Evolutionary conservation across 495 filamentous ascomycete species (phyloP).

Genomic region (Penicillium paradoxum): DNA sequence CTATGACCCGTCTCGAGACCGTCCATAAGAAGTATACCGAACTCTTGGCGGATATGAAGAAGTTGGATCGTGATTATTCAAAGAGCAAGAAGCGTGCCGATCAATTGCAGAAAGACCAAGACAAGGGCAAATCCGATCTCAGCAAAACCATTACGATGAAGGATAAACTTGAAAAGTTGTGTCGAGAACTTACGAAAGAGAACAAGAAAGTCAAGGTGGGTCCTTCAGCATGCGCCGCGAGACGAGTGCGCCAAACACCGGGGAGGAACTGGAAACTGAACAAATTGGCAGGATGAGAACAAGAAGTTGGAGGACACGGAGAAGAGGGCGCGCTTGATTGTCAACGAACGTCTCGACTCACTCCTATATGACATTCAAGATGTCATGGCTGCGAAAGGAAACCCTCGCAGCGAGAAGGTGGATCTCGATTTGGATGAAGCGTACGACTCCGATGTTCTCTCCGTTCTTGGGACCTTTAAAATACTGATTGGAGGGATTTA

Average conservation of each 20-base stretch:
- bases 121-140: slow-evolving; percentile 77
- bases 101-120: slow-evolving; percentile 93
- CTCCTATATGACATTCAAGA: slow-evolving; percentile 77
- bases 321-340: slow-evolving; percentile 70
- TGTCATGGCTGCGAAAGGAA: slow-evolving; percentile 72
- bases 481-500: slow-evolving; percentile 31
- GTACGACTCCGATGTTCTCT: slow-evolving; percentile 43
- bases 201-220: slow-evolving; percentile 94
- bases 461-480: not conserved
- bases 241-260: not conserved
- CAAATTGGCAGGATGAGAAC: slow-evolving; percentile 71
- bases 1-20: slow-evolving; percentile 70
- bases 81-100: slow-evolving; percentile 96
- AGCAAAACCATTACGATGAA: slow-evolving; percentile 82
- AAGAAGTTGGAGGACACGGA: slow-evolving; percentile 80
- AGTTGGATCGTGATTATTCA: slow-evolving; percentile 83
- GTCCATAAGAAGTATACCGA: slow-evolving; percentile 89
- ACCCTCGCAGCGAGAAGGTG: slow-evolving; percentile 64
- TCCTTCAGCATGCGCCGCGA: slow-evolving; percentile 1
- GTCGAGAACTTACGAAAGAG: slow-evolving; percentile 85
- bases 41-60: slow-evolving; percentile 87
- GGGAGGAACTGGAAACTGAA: not conserved
- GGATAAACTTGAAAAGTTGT: slow-evolving; percentile 92
- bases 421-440: slow-evolving; percentile 82
- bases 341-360: slow-evolving; percentile 75